Base-by-base conservation (phyloP, 768 basidiomycete genomes). In the Boletus vermiculosoides region DNA sequence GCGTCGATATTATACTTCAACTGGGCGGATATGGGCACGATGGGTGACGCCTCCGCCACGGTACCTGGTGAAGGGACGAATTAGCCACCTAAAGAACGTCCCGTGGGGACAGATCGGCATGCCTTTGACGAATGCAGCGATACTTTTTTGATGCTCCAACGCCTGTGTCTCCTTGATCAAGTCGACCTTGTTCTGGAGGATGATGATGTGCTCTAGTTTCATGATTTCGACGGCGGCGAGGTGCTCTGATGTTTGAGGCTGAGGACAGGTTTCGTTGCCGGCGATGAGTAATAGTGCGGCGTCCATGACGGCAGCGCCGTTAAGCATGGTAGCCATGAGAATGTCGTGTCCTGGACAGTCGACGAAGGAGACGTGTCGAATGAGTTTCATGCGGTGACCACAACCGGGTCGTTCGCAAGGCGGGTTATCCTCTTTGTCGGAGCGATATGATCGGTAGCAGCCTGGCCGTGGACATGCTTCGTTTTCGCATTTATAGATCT, bases 261-360 rank as follows among this genome's bases (percentile, higher is more conserved):
- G 97, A 2, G 96, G 97, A 73, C 97, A 98, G 3, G 94, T 92
- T 80, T 99, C 97, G 76, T 99, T 99, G 30, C 92, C 97, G 22
- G 97, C 97, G 56, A 99, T 85, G 52, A 99, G 87, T 1, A 99
- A 82, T 0, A 98, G 78, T 5, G 97, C 97, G 52, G 95, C 97
- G 75, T 98, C 95, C 97, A 98, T 99, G 80, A 98, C 96, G 11
- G 97, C 97, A 41, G 97, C 97, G 74, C 96, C 97, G 82, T 98
- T 98, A 65, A 99, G 80, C 97, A 99, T 99, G 62, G 96, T 99
- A 50, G 97, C 97, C 97, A 99, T 99, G 74, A 99, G 87, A 86
- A 99, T 98, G 74, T 98, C 94, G 84, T 96, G 95, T 59, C 95
- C 92, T 1, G 92, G 93, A 65, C 90, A 94, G 74, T 99, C 97